These are phyloP conservation scores for Leucocoprinus leucothites DNA, from an alignment of 768 basidiomycete species.

Conservation along the genomic window DNA sequence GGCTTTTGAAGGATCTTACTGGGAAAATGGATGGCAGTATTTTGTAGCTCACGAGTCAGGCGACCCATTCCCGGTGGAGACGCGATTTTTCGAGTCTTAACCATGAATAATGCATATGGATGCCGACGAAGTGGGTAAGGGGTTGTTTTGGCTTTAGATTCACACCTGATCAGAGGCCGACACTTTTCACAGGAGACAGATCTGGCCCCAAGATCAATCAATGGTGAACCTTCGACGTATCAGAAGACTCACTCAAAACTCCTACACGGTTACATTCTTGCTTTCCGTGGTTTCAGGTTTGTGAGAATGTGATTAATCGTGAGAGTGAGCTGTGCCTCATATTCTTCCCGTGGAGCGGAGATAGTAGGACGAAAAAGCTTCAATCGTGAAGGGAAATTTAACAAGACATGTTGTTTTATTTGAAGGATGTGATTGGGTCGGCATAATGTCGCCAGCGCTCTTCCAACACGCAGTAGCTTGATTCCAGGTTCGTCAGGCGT, in stretches of 20 bases:
- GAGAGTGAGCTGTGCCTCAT: background rate
- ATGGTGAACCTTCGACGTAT: background rate
- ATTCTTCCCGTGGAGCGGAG: background rate
- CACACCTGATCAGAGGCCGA: background rate
- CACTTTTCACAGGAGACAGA: background rate
- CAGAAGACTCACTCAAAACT: background rate
- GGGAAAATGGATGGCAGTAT: slow-evolving; percentile 4
- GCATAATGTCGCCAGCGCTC: background rate
- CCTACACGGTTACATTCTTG: background rate
- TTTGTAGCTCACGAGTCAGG: background rate
- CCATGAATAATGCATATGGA: background rate
- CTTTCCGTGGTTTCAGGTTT: background rate
- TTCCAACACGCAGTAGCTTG: too few species aligned
- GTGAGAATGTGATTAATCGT: slow-evolving; percentile 2
- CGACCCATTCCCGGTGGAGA: background rate
- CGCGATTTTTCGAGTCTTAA: background rate
- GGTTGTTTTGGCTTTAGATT: background rate
- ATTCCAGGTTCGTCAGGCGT: too few species aligned
- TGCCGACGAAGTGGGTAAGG: background rate
- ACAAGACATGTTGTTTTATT: background rate
- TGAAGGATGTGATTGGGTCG: background rate
- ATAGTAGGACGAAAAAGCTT: background rate
- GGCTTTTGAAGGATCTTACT: background rate
- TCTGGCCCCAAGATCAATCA: slow-evolving; percentile 1
- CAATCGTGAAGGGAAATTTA: background rate